Conservation (phyloP, 1,284 basidiomycete species). For the Xerocomus nothofagi region DNA sequence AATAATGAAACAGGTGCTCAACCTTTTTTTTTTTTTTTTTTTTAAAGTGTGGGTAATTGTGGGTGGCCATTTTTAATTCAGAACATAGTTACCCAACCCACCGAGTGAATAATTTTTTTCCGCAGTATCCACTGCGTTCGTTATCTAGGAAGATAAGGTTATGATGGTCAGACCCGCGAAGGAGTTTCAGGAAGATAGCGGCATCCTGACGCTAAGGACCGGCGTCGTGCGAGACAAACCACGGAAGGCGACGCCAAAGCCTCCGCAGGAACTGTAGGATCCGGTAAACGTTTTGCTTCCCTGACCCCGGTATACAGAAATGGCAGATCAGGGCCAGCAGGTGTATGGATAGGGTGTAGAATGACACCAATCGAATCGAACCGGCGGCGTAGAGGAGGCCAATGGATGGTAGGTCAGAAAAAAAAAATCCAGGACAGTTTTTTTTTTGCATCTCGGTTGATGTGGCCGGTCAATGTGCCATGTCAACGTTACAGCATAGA, state of each 20-base stretch:
- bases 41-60: not conserved
- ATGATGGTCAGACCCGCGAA: conserved; percentile 2
- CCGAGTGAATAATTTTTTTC: not conserved
- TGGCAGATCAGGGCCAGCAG: not conserved
- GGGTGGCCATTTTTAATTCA: conserved; percentile 3
- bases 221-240: not conserved
- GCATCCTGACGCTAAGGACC: not conserved
- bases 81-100: not conserved
- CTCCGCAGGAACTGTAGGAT: not conserved
- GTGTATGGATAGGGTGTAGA: not conserved
- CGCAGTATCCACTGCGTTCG: not conserved
- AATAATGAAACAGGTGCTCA: not conserved
- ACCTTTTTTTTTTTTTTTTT: too few relatives aligned
- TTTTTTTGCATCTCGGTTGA: not conserved
- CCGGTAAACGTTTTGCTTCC: not conserved
- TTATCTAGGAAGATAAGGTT: conserved; percentile 1
- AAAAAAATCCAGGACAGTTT: not conserved
- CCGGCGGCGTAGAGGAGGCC: not conserved
- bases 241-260: not conserved
- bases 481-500: conserved; percentile 3
- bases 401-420: not conserved
- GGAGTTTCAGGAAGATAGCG: not conserved
- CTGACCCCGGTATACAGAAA: not conserved
- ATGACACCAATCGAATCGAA: not conserved
- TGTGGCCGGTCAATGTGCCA: not conserved